These are phyloP conservation scores for Exserohilum rostratum DNA, from an alignment of 2,329 filamentous ascomycete genomes.

Conservation along the genomic window DNA sequence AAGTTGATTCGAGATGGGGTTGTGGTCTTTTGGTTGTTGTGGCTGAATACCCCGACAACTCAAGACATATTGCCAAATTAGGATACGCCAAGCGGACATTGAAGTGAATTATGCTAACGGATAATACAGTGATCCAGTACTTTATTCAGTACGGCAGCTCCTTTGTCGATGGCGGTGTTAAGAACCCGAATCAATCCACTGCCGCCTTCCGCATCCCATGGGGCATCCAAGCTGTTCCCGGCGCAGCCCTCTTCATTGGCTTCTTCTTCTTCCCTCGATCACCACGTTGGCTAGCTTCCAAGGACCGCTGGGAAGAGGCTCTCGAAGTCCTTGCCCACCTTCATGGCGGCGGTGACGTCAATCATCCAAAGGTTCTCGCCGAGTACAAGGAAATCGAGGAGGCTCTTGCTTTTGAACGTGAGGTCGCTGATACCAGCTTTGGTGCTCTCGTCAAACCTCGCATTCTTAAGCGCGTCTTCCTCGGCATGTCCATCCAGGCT, in stretches of 20 bases:
- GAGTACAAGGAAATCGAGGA: slow-evolving; percentile 68
- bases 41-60: too few relatives aligned
- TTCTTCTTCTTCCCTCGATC: slow-evolving; percentile 55
- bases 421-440: slow-evolving; percentile 58
- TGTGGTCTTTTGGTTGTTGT: neutral
- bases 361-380: slow-evolving; percentile 65
- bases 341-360: slow-evolving; percentile 63
- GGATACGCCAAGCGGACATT: slow-evolving; percentile 25
- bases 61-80: too few relatives aligned
- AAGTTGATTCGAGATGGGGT: slow-evolving; percentile 26
- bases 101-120: slow-evolving; percentile 38
- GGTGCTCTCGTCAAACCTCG: slow-evolving; percentile 57
- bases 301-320: slow-evolving; percentile 72
- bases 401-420: slow-evolving; percentile 60
- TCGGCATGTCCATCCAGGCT: slow-evolving; percentile 65
- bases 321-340: slow-evolving; percentile 60
- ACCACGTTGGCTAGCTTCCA: slow-evolving; percentile 72
- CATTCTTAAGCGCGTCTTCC: slow-evolving; percentile 62
- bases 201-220: slow-evolving; percentile 51
- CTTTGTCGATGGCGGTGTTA: slow-evolving; percentile 56
- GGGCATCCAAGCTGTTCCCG: slow-evolving; percentile 52
- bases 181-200: slow-evolving; percentile 52
- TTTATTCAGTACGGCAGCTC: slow-evolving; percentile 70
- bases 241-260: slow-evolving; percentile 46
- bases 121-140: slow-evolving; percentile 59